Evolutionary conservation across 2,329 filamentous ascomycete species (phyloP).

Genomic region (Mycosphaerelloides madeirae): DNA sequence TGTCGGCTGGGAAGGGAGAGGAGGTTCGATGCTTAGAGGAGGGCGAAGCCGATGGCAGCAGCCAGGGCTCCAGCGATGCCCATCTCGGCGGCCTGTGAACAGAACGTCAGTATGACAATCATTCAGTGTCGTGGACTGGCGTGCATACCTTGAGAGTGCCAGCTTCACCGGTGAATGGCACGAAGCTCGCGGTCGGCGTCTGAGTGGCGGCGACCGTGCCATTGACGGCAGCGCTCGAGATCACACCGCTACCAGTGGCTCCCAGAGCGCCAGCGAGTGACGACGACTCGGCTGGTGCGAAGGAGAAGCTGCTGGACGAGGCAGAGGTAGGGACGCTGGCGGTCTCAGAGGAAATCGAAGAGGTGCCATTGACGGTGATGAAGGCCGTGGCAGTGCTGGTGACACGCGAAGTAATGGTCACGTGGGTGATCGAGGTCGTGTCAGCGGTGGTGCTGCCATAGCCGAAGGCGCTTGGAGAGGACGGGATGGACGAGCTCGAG

Average conservation of each 20-base stretch:
- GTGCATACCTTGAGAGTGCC: too few species aligned
- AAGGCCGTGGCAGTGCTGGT: conserved; percentile 1
- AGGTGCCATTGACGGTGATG: neutral
- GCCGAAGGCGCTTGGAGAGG: conserved; percentile 15
- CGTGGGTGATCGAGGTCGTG: conserved; percentile 5
- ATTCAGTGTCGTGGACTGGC: too few species aligned
- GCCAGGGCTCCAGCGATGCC: neutral
- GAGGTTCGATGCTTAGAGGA: neutral
- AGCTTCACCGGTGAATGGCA: too few species aligned
- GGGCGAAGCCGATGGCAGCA: neutral
- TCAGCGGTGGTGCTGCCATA: conserved; percentile 6
- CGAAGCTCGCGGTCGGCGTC: neutral
- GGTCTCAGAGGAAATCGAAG: too few species aligned
- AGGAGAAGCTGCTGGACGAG: neutral
- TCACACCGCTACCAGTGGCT: neutral
- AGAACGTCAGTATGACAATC: too few species aligned
- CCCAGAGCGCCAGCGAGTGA: neutral
- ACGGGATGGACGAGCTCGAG: conserved; percentile 1
- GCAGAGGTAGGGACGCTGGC: neutral
- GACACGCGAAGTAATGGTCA: neutral
- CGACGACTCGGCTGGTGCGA: neutral
- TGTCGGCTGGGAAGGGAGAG: too few species aligned
- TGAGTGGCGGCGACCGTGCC: neutral
- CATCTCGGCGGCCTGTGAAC: too few species aligned
- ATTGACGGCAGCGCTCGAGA: neutral